Base-by-base conservation (phyloP, 2,329 filamentous ascomycete species). In the Thielaviopsis euricoi region DNA sequence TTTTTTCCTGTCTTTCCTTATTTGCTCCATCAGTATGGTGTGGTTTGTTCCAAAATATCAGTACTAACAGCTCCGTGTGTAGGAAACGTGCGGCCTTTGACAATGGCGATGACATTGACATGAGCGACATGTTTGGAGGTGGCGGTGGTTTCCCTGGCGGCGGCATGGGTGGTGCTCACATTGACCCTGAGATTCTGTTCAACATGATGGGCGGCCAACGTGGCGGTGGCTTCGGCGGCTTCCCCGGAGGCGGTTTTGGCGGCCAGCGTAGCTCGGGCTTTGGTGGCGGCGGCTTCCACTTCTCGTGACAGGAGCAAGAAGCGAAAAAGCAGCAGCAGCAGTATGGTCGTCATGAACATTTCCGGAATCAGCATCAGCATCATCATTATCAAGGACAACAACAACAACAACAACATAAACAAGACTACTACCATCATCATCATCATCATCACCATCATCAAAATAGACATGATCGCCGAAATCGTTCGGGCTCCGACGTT, bases 11-110 rank as follows among this genome's bases (percentile, higher is more conserved):
- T n/a, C n/a, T n/a, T n/a, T n/a, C n/a, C n/a, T n/a, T n/a, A n/a
- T n/a, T n/a, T n/a, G n/a, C n/a, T n/a, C n/a, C n/a, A n/a, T n/a
- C n/a, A n/a, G n/a, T n/a, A n/a, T n/a, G n/a, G n/a, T n/a, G n/a
- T n/a, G n/a, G n/a, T n/a, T n/a, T n/a, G n/a, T n/a, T n/a, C n/a
- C n/a, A n/a, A n/a, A n/a, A n/a, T n/a, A n/a, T n/a, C n/a, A 79
- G 64, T 48, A 21, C 25, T 56, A 56, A 56, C 54, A 56, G 5
- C 19, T 49, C n/a, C n/a, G n/a, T n/a, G 48, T 51, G 53, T 61
- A 89, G 86, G 71, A 97, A 95, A 75, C 85, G 88, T 64, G 86
- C 87, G 63, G 78, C 86, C 56, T 98, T 95, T 68, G 91, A 98
- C 68, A 93, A 85, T 64, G 93, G 93, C 43, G 88, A 93, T 60